Conservation (phyloP, 1,284 basidiomycete species). For the Boletus calvinii region DNA sequence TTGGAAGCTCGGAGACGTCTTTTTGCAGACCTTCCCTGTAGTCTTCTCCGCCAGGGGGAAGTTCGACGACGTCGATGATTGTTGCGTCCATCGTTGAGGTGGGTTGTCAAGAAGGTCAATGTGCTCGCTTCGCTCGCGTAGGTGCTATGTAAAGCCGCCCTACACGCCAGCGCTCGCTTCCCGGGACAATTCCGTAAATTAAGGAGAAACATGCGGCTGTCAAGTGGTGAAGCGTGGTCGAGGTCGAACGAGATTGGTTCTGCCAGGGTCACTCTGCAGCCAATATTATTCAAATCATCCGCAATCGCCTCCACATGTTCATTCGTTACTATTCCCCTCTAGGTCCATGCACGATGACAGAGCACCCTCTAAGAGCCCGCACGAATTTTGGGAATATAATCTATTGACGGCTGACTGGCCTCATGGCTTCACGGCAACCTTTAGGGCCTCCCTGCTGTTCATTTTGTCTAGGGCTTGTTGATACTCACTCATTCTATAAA, state of each 20-base stretch:
- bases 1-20: constrained; percentile 22
- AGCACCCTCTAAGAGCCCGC: too few relatives aligned
- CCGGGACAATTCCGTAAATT: constrained; percentile 13
- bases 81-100: constrained; percentile 17
- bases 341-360: too few relatives aligned
- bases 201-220: neutral
- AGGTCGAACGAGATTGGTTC: neutral
- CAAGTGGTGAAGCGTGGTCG: too few relatives aligned
- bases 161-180: constrained; percentile 9
- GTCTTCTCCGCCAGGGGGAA: neutral
- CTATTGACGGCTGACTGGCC: neutral
- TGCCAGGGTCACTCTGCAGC: neutral
- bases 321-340: neutral
- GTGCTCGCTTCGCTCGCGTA: neutral
- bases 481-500: constrained; percentile 74
- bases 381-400: too few relatives aligned
- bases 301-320: neutral
- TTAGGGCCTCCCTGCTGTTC: constrained; percentile 65
- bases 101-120: neutral
- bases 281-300: neutral
- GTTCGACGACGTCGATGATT: constrained; percentile 16
- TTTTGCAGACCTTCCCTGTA: constrained; percentile 15
- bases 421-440: constrained; percentile 58
- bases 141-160: constrained; percentile 1
- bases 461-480: constrained; percentile 82